Evolutionary conservation across 2,329 filamentous ascomycete genomes (phyloP), one percentile per base, ranked within the genome.

Genomic region (Shiraia sp.): DNA sequence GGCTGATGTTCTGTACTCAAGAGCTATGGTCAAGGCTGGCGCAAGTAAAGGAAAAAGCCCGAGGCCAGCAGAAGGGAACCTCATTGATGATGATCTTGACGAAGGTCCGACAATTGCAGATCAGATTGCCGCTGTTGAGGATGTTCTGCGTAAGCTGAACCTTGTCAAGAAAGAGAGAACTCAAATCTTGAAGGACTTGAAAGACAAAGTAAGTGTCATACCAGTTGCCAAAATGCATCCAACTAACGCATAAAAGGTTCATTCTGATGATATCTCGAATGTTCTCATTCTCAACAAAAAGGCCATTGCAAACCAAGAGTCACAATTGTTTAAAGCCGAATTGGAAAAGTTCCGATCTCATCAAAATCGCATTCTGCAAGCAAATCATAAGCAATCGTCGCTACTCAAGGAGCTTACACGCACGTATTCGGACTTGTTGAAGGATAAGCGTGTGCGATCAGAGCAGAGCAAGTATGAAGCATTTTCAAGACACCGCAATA

Each of bases 271-370:
- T 61, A 99, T 99, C 51, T 96, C 91, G 4, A 93, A 96, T 63
- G 91, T 97, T 10, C 78, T 99, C 46, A 99, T 99, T 41, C 75
- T 99, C 45, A 99, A 99, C 77, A 97, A 97, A 68, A 99, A 97
- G 72, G 87, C 90, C 2, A 92, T 97, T 61, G 81, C 90, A 14
- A 95, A 90, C 61, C 92, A 93, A 60, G 93, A 99, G 68, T 85
- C 79, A 10, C 90, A 96, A 61, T 79, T 99, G 2, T 99, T 99
- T 73, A 88, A 96, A 66, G 85, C 90, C 12, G 93, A 99, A 69
- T 78, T 99, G n/a, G 92, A 97, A 71, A 99, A 99, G 69, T 99
- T 96, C 72, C 79, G 90, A 29, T 87, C 90, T 19, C 89, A 96
- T 60, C 93, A 97, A 65, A 96, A 87, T 59, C 85, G 93, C 24